Percentiles rank a stretch among this genome's conserved stretches.
Evolutionary conservation across 164 flowering plant species (phyloP).

Genomic region (Vitis amurensis): DNA sequence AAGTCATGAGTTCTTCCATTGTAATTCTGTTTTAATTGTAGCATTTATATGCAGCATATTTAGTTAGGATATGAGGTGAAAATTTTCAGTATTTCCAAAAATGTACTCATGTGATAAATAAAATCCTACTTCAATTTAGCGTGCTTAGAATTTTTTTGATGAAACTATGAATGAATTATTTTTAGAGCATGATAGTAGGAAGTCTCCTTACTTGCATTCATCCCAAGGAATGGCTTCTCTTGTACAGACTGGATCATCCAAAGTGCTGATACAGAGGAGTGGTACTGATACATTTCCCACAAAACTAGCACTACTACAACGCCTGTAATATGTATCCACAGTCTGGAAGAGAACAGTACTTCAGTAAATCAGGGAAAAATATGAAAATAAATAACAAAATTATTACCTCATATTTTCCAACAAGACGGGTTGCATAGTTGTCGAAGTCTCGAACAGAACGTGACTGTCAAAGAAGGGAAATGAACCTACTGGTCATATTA

Average conservation of each 20-base stretch:
- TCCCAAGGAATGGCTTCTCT: slow-evolving; percentile 99
- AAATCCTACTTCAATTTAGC: no score
- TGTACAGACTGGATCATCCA: slow-evolving; percentile 97
- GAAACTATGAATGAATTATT: no score
- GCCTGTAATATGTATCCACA: slow-evolving; percentile 88
- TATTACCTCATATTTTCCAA: slow-evolving; percentile 88
- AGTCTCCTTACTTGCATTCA: slow-evolving; percentile 75
- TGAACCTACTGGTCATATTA: background rate
- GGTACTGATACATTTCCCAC: slow-evolving; percentile 77
- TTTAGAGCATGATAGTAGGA: no score
- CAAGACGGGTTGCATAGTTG: slow-evolving; percentile 71
- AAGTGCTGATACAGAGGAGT: slow-evolving; percentile 85
- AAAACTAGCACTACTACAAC: slow-evolving; percentile 69
- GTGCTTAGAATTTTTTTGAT: no score
- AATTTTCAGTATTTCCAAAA: no score
- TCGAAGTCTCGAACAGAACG: slow-evolving; percentile 91
- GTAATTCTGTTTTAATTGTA: no score
- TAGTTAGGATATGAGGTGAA: no score
- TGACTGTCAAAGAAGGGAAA: slow-evolving; percentile 47
- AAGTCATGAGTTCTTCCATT: no score
- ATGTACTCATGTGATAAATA: no score
- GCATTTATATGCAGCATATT: no score
- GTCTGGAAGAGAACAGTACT: slow-evolving; percentile 55
- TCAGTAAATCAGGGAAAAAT: slow-evolving; percentile 5
- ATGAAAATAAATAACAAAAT: background rate